phyloP scores from a whole-genome alignment of 495 filamentous ascomycete genomes.

The Aspergillus indologenus region DNA sequence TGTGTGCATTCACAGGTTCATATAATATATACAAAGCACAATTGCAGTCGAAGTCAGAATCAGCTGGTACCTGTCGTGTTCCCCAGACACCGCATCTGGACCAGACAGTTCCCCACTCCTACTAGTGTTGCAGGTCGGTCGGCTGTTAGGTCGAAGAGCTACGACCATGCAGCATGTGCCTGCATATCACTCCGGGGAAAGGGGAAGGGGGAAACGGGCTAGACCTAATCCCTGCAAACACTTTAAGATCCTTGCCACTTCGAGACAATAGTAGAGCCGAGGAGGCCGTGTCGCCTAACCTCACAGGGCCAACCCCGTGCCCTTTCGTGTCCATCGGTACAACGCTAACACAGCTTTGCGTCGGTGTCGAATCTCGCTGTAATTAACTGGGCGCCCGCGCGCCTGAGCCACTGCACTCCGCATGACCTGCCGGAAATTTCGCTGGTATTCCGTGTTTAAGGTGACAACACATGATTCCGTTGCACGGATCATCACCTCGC shows the following conservation, averaged over 20 bases:
- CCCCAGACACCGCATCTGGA: neutral
- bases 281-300: neutral
- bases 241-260: neutral
- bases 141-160: neutral
- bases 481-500: slow-evolving; percentile 81
- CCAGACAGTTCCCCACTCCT: neutral
- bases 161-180: neutral
- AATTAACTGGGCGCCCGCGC: slow-evolving; percentile 68
- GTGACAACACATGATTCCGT: slow-evolving; percentile 85
- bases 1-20: too few species aligned
- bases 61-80: neutral
- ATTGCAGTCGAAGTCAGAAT: neutral
- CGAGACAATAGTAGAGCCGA: neutral
- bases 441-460: slow-evolving; percentile 81
- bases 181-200: neutral
- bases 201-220: neutral
- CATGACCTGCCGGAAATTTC: slow-evolving; percentile 83
- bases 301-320: slow-evolving; percentile 64
- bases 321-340: slow-evolving; percentile 79
- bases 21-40: neutral
- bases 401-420: slow-evolving; percentile 76
- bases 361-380: slow-evolving; percentile 71
- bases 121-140: neutral
- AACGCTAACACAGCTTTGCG: slow-evolving; percentile 69
- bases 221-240: neutral